These are phyloP conservation scores for Chondrus crispus DNA, from an alignment of 23 red algal species.

Conservation along the genomic window DNA sequence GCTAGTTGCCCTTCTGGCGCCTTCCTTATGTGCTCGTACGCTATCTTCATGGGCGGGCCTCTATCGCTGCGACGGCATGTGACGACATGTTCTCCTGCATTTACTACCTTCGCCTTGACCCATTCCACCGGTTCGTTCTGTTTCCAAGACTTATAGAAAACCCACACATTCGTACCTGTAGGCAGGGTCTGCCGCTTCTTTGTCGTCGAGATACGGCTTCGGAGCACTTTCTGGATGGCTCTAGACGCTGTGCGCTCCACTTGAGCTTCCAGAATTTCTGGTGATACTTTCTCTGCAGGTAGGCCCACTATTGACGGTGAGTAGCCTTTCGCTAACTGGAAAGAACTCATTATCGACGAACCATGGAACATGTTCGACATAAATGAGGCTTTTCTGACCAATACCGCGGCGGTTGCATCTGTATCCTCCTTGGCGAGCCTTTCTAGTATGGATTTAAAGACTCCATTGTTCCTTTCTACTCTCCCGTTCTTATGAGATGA, in stretches of 20 bases:
- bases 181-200: background rate
- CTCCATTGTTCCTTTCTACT: background rate
- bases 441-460: background rate
- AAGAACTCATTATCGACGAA: background rate
- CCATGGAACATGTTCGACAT: too few relatives aligned
- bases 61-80: background rate
- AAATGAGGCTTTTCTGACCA: too few relatives aligned
- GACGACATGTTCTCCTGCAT: background rate
- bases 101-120: background rate
- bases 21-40: background rate
- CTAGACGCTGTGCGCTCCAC: background rate
- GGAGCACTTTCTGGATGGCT: background rate
- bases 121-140: background rate
- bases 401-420: too few relatives aligned
- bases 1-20: background rate
- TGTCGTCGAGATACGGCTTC: background rate
- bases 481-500: background rate
- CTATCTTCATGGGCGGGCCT: background rate
- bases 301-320: background rate
- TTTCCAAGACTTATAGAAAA: background rate
- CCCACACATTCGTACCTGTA: background rate
- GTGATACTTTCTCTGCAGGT: background rate
- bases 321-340: background rate
- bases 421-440: too few relatives aligned
- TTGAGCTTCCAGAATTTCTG: background rate